Evolutionary conservation across 805 yeast species (phyloP).

Genomic region (Wickerhamomyces hampshirensis): DNA sequence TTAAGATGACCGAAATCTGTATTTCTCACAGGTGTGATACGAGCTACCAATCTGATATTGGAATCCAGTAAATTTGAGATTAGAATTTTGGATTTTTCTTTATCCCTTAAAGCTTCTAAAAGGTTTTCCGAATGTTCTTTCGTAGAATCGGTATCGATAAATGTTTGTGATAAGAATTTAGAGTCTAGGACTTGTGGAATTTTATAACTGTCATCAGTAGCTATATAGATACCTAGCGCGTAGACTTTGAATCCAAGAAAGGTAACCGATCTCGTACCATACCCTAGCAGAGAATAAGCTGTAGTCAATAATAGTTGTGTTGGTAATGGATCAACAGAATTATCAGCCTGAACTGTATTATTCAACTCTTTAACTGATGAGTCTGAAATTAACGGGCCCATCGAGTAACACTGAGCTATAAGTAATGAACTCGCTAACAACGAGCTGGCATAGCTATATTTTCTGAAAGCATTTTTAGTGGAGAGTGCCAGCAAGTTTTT

Average conservation of each 20-base stretch:
- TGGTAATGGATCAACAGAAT: slow-evolving; percentile 40
- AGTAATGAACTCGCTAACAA: no score
- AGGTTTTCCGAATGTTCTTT: slow-evolving; percentile 38
- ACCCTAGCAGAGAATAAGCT: slow-evolving; percentile 59
- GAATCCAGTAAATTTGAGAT: slow-evolving; percentile 53
- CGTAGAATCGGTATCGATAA: slow-evolving; percentile 29
- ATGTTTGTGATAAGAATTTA: slow-evolving; percentile 32
- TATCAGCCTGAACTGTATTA: slow-evolving; percentile 40
- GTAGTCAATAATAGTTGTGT: slow-evolving; percentile 25
- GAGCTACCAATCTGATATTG: slow-evolving; percentile 58
- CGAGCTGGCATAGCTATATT: no score
- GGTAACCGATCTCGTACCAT: slow-evolving; percentile 81
- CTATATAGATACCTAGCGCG: slow-evolving; percentile 78
- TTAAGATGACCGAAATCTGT: slow-evolving; percentile 87
- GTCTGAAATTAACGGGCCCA: no score
- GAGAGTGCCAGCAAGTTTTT: no score
- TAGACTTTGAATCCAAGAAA: slow-evolving; percentile 80
- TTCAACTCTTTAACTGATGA: slow-evolving; percentile 6
- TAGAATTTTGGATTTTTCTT: slow-evolving; percentile 45
- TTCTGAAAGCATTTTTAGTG: no score
- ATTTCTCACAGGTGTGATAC: slow-evolving; percentile 83
- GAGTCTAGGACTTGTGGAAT: slow-evolving; percentile 40
- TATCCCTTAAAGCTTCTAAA: slow-evolving; percentile 42
- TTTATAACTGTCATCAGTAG: slow-evolving; percentile 47
- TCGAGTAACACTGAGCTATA: no score